Evolutionary conservation across 2,329 filamentous ascomycete genomes (phyloP).

Genomic region (Alternaria tenuissima): DNA sequence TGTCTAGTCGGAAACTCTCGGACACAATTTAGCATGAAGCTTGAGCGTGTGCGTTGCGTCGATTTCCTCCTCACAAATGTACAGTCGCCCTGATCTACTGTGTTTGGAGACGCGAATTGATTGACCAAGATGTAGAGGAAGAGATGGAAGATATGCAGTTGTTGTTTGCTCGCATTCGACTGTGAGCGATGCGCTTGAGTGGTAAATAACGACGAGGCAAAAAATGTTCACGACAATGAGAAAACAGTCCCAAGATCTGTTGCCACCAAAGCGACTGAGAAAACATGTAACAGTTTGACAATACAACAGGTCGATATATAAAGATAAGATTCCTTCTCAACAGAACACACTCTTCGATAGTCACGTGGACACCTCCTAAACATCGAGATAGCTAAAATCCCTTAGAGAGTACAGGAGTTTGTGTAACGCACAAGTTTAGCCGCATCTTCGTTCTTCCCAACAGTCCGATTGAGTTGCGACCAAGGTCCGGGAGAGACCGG

Average conservation of each 20-base stretch:
- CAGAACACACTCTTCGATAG: not conserved
- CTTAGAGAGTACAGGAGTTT: not conserved
- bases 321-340: not conserved
- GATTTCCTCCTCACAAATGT: not conserved
- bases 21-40: not conserved
- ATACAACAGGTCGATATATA: not conserved
- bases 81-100: not conserved
- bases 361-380: not conserved
- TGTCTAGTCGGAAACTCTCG: not conserved
- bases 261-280: not conserved
- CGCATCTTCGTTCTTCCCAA: not conserved
- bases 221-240: not conserved
- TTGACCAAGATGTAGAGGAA: not conserved
- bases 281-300: not conserved
- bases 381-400: not conserved
- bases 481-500: not conserved
- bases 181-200: not conserved
- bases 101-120: not conserved
- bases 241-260: not conserved
- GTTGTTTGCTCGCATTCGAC: not conserved
- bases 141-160: not conserved
- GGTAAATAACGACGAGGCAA: not conserved
- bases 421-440: not conserved
- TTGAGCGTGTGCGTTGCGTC: not conserved
- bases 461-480: not conserved